Evolutionary conservation across 495 filamentous ascomycete genomes (phyloP), one percentile per base, ranked within the genome.

Genomic region (Penicillium crystallinum): DNA sequence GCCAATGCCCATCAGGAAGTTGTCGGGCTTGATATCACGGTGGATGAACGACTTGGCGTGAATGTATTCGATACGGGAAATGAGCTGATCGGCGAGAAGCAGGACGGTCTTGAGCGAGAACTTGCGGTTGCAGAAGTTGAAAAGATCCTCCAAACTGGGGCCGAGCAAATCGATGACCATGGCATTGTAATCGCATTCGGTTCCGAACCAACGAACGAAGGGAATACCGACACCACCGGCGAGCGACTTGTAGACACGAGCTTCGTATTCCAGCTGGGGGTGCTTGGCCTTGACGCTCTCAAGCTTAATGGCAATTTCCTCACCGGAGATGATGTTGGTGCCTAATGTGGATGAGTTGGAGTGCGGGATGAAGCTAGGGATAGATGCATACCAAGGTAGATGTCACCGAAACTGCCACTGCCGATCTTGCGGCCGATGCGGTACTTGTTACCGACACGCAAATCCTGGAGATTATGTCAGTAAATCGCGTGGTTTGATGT

Each of bases 71-170:
- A 99, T 97, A 55, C 95, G 91, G 50, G 93, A 97, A 66, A 98
- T 97, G 71, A 99, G 83, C 77, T 99, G 95, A 66, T 99, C 95
- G 65, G 95, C 95, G 46, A 99, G 84, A 9, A 99, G 84, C 14
- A 99, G 77, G 35, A 99, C 95, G n/a, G 95, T 99, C 87, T 99
- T 99, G 58, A 99, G 76, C 9, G 93, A 96, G 81, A 97, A 99
- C 71, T 99, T 99, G 68, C 95, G 87, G 83, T 97, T 99, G 85
- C 95, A 99, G 73, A 99, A 99, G 83, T 99, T 99, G 90, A 99
- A 99, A n/a, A 99, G 79, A 68, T 99, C 95, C 74, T 99, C 95
- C 78, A 99, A 78, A 68, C 89, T 95, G 52, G 95, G 95, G 45
- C 95, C 95, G 34, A 99, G 88, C 15, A 99, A 84, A 65, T 99